Evolutionary conservation across 2,329 filamentous ascomycete genomes (phyloP).

Genomic region (Verticillium klebahnii): DNA sequence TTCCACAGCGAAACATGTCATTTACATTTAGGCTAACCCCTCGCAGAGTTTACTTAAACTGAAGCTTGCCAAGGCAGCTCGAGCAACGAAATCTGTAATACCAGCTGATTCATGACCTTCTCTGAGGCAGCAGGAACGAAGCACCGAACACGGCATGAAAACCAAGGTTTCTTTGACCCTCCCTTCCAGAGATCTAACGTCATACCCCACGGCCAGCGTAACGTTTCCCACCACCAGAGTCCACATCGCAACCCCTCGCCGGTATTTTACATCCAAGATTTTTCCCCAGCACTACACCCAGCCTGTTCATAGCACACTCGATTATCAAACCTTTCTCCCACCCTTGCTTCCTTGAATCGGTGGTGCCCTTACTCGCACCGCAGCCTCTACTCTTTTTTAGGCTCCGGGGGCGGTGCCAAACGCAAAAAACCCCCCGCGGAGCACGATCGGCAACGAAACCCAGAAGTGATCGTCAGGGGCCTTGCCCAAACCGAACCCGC

Average conservation of each 20-base stretch:
- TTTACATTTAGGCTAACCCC: too few species aligned
- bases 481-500: background rate
- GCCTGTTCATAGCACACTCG: background rate
- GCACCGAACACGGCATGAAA: background rate
- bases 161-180: background rate
- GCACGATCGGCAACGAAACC: background rate
- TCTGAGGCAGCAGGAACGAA: background rate
- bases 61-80: too few species aligned
- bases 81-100: too few species aligned
- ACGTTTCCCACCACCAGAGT: background rate
- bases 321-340: background rate
- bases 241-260: background rate
- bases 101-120: background rate
- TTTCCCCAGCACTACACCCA: background rate
- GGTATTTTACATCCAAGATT: background rate
- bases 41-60: too few species aligned
- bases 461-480: background rate
- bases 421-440: background rate
- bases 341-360: background rate
- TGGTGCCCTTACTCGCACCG: background rate
- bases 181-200: background rate
- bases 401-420: background rate
- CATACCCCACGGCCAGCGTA: background rate
- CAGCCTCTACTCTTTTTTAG: background rate
- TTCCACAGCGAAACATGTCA: too few species aligned